phyloP scores from a whole-genome alignment of 805 yeast species.

The Jamesozyma lodderae region DNA sequence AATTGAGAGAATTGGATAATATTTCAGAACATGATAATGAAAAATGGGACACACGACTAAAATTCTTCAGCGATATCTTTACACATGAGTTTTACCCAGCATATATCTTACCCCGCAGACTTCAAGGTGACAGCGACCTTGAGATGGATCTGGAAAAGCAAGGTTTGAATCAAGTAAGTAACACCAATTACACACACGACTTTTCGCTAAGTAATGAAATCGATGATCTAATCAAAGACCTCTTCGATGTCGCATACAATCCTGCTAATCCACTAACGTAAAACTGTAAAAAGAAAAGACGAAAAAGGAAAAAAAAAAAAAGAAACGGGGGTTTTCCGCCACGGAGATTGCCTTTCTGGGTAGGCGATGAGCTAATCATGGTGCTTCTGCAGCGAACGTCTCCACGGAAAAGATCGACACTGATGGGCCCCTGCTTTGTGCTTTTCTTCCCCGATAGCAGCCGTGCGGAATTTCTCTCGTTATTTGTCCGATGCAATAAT shows the following conservation, averaged over 20 bases:
- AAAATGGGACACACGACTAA: conserved; percentile 13
- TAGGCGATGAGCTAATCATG: not conserved
- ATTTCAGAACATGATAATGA: not conserved
- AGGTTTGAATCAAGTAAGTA: conserved; percentile 21
- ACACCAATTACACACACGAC: conserved; percentile 25
- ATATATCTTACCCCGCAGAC: conserved; percentile 18
- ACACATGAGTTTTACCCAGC: conserved; percentile 18
- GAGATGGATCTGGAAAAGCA: conserved; percentile 21
- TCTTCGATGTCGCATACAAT: conserved; percentile 22
- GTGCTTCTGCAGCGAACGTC: too few relatives aligned
- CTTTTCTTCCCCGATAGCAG: too few relatives aligned
- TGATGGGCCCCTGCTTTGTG: too few relatives aligned
- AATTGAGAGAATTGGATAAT: conserved; percentile 11
- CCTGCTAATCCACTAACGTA: conserved; percentile 9
- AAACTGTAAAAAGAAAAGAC: conserved; percentile 1
- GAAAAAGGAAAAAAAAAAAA: not conserved
- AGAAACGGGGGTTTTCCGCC: not conserved
- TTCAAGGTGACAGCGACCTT: conserved; percentile 18
- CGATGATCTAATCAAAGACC: conserved; percentile 29
- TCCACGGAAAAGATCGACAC: too few relatives aligned
- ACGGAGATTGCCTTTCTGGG: conserved; percentile 1
- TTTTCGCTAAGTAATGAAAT: conserved; percentile 31
- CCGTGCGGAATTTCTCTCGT: too few relatives aligned
- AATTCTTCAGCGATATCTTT: conserved; percentile 21
- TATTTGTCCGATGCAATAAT: too few relatives aligned